Percentiles rank a stretch among this genome's conserved stretches.
phyloP scores from a whole-genome alignment of 176 grass and related monocot species.

The Hordeum vulgare region MorexV3_pseudomolecules_assembly NC_058524.1:609003824-609004323 shows the following conservation, averaged over 20 bases:
- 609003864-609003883: neutral
- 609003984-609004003: conserved; percentile 14
- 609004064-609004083: conserved; percentile 8
- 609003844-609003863: neutral
- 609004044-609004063: neutral
- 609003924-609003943: conserved; percentile 68
- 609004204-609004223: conserved; percentile 63
- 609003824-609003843: neutral
- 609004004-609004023: conserved; percentile 50
- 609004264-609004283: conserved; percentile 56
- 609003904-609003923: conserved; percentile 71
- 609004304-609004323: conserved; percentile 58
- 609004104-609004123: conserved; percentile 59
- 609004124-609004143: conserved; percentile 62
- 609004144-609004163: conserved; percentile 52
- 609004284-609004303: conserved; percentile 23
- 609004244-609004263: conserved; percentile 51
- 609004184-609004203: conserved; percentile 69
- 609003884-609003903: conserved; percentile 70
- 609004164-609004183: conserved; percentile 27
- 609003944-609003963: conserved; percentile 52
- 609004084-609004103: conserved; percentile 31
- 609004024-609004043: neutral
- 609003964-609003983: conserved; percentile 17
- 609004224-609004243: conserved; percentile 26